Base-by-base conservation (phyloP, 176 grass and related monocot species). In the Bonia amplexicaulis region DNA sequence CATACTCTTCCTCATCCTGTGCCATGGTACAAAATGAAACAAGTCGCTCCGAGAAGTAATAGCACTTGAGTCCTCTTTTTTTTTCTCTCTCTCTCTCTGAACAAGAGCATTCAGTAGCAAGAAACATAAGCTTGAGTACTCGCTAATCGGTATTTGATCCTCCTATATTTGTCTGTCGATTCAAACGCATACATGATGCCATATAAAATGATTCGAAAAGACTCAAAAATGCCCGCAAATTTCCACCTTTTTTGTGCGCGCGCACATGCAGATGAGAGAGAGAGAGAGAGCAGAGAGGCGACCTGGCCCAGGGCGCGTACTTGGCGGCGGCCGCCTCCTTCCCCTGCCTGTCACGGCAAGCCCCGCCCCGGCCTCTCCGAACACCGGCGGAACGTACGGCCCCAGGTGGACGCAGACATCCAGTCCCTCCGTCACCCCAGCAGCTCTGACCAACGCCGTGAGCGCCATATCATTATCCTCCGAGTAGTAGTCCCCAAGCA, bases 251-350 rank as follows among this genome's bases (percentile, higher is more conserved):
- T 7, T 11, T 44, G 14, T 23, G 13, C 13, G 12, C 19, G 23
- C 13, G 16, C 10, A 41, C 58, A 61, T 8, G n/a, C 62, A 22
- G 66, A 41, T 8, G 66, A 19, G 31, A 27, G 31, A 33, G 31
- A 31, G 29, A 31, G 29, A 35, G 33, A 35, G 33, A 35, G 33
- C 2, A 69, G 29, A 42, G 6, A 62, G 33, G 7, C 15, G 10
- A 92, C 94, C 94, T 87, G 31, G 80, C 89, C 96, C 96, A 98
- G 9, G 92, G 25, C 16, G 93, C 85, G 61, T 92, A 93, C 87
- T 98, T 98, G 57, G 89, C 96, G 22, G 74, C 78, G 19, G 93
- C 89, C 0, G 86, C 78, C 0, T 90, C 83, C 96, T 93, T 29
- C 93, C 89, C 42, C 27, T 80, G 6, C 93, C 93, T 42, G 87